Evolutionary conservation across 805 yeast species (phyloP).

Genomic region (Wickerhamia fluorescens): DNA sequence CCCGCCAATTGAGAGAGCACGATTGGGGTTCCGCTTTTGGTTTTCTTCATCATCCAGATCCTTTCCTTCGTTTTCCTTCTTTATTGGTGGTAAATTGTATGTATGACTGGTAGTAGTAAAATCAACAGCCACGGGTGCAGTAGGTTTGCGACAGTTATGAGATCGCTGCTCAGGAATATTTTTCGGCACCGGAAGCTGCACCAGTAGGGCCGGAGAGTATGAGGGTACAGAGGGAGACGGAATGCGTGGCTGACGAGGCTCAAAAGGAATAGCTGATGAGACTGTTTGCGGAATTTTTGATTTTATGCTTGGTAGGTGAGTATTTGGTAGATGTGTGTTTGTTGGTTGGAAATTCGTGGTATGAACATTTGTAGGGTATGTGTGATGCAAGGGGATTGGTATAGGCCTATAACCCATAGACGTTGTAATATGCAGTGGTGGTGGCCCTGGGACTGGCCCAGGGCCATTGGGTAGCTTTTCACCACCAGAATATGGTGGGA

Average conservation of each 20-base stretch:
- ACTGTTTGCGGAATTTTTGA: not conserved
- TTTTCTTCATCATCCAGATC: conserved; percentile 8
- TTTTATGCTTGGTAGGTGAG: not conserved
- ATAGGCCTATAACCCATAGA: conserved; percentile 2
- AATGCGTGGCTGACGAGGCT: too few relatives aligned
- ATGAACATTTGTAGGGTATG: not conserved
- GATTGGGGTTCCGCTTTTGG: conserved; percentile 7
- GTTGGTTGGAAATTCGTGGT: not conserved
- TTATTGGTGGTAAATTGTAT: too few relatives aligned
- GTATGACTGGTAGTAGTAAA: too few relatives aligned
- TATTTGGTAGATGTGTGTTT: not conserved
- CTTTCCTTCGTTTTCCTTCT: conserved; percentile 5
- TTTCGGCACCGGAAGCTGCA: not conserved
- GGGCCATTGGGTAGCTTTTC: conserved; percentile 36
- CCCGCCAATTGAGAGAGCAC: conserved; percentile 34
- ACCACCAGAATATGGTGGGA: conserved; percentile 28
- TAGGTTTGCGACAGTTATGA: too few relatives aligned
- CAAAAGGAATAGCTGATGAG: not conserved
- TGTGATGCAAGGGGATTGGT: conserved; percentile 4
- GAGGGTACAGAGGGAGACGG: too few relatives aligned
- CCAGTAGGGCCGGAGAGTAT: not conserved
- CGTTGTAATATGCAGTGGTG: conserved; percentile 12
- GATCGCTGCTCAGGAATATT: too few relatives aligned
- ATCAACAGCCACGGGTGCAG: conserved; percentile 20
- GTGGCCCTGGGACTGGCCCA: conserved; percentile 37